Percentiles rank a stretch among this genome's conserved stretches.
Evolutionary conservation across 2,329 filamentous ascomycete species (phyloP).

Genomic region (Cordyceps pruinosa): DNA sequence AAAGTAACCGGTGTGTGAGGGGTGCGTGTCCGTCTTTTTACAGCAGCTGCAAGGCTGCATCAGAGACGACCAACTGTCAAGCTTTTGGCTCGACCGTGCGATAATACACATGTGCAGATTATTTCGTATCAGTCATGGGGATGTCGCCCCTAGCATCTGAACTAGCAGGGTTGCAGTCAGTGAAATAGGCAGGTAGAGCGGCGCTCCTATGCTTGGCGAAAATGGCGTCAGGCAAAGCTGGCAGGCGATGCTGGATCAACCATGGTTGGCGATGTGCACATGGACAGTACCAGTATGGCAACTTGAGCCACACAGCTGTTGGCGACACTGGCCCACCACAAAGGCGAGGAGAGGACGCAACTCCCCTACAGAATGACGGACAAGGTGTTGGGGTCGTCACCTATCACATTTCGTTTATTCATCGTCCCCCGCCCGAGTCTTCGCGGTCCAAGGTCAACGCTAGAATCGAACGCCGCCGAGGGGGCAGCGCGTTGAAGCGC

Average conservation of each 20-base stretch:
- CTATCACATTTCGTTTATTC: background rate
- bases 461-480: background rate
- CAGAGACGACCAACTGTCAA: background rate
- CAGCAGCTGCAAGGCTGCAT: conserved; percentile 4
- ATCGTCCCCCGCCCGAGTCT: background rate
- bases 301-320: background rate
- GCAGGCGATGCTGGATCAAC: background rate
- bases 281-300: too few relatives aligned
- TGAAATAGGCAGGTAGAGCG: background rate
- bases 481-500: background rate
- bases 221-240: background rate
- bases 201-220: background rate
- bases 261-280: too few relatives aligned
- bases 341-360: background rate
- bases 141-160: background rate
- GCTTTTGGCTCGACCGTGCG: background rate
- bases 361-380: background rate
- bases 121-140: background rate
- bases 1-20: background rate
- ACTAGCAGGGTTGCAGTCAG: background rate
- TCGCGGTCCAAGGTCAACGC: background rate
- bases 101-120: background rate
- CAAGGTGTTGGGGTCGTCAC: background rate
- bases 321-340: background rate
- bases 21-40: background rate